Evolutionary conservation across 192 early-diverging fungal genomes (phyloP), one percentile per base, ranked within the genome.

Genomic region (Backusella tarrabulga): DNA sequence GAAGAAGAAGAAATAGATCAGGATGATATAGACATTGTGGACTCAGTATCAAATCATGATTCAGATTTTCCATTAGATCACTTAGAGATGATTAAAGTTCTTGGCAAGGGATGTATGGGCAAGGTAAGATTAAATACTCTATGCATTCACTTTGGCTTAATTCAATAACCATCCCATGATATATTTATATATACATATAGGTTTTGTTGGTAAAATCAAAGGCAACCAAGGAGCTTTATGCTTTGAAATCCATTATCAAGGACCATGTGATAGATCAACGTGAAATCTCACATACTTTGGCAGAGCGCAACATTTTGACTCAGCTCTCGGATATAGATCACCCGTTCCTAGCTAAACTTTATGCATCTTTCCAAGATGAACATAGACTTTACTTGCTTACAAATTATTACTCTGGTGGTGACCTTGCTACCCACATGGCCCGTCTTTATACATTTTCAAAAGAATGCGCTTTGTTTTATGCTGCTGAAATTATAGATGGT

Each of bases 331-430:
- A 85, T 44, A 88, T 94, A 35, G 87, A 89, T 36, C 95, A 98
- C 81, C 96, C 97, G 12, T 98, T 96, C 86, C 87, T 98, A 67
- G 93, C 98, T 73, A 95, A 92, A 75, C 88, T 99, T 21, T 90
- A 91, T 76, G 94, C 93, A 68, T 95, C 97, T 0, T 99, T 98
- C 77, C 97, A 99, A 79, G 93, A 94, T 38, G 86, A 90, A 46
- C 88, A 89, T 32, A 90, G 92, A 78, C 86, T 99, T 38, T 98
- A 92, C 80, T 85, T 99, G 80, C 91, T 99, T 60, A 85, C 98
- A 82, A 91, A 92, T 73, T 98, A 97, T 81, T 87, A 95, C 73
- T 89, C 88, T 1, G 97, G 97, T 36, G 96, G 97, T 42, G 96
- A 97, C 79, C 89, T 99, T 71, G 96, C 96, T 68, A 94, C 92